These are phyloP conservation scores for Serpula lacrymans DNA, from an alignment of 768 basidiomycete species.

Conservation along the genomic window DNA sequence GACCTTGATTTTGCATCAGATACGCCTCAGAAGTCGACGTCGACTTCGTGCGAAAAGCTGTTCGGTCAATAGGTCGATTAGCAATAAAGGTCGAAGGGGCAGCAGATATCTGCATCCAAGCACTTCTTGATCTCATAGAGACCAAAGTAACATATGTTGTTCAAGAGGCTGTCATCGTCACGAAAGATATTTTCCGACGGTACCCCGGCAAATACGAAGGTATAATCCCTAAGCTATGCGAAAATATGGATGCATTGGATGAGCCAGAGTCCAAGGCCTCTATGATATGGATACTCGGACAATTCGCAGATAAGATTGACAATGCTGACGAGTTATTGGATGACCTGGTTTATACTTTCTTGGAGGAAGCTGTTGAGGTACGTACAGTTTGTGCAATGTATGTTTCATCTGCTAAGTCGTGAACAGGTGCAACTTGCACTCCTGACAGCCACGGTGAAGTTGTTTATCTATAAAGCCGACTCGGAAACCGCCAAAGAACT, in stretches of 20 bases:
- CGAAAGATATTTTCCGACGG: conserved; percentile 95
- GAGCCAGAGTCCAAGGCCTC: conserved; percentile 97
- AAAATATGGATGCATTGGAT: conserved; percentile 86
- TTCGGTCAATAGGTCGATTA: conserved; percentile 94
- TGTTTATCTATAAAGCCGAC: conserved; percentile 87
- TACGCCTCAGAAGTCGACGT: conserved; percentile 98
- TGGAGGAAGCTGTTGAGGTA: conserved; percentile 94
- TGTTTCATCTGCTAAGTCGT: conserved; percentile 1
- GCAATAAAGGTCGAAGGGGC: conserved; percentile 94
- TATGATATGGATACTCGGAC: conserved; percentile 97
- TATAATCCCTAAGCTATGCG: conserved; percentile 90
- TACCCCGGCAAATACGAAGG: conserved; percentile 98
- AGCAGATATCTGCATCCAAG: conserved; percentile 86
- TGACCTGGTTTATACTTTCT: conserved; percentile 82
- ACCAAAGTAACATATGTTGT: conserved; percentile 96
- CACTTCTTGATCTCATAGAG: conserved; percentile 81
- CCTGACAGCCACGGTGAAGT: conserved; percentile 90
- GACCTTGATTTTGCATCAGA: conserved; percentile 34
- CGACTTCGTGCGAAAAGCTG: conserved; percentile 97
- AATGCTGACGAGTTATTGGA: conserved; percentile 96
- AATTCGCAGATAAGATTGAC: conserved; percentile 93
- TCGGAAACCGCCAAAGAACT: conserved; percentile 85
- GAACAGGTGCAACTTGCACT: conserved; percentile 90
- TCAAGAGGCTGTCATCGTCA: conserved; percentile 96
- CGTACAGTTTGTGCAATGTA: conserved; percentile 14